Evolutionary conservation across 2,329 filamentous ascomycete species (phyloP).

Genomic region (Aspergillus fumigatiaffinis): DNA sequence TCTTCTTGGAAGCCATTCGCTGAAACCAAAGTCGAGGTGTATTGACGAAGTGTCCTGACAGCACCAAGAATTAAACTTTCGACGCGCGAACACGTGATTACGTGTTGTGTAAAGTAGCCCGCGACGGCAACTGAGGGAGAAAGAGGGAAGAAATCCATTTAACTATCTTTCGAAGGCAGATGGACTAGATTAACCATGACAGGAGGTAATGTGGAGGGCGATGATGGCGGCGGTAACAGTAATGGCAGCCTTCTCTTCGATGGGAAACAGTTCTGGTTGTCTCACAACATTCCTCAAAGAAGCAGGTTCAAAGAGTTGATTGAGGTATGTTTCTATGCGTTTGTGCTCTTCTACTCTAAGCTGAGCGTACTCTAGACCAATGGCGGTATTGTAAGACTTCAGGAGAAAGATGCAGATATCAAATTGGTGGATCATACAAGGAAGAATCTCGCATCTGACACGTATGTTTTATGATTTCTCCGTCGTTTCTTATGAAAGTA

Average conservation of each 20-base stretch:
- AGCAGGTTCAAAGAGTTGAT: constrained; percentile 47
- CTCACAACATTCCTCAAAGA: constrained; percentile 51
- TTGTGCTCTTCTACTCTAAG: neutral
- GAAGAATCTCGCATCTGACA: constrained; percentile 47
- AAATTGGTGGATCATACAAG: constrained; percentile 56
- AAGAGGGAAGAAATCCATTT: neutral
- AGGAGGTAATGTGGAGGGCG: neutral
- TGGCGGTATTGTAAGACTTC: constrained; percentile 51
- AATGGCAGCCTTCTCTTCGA: constrained; percentile 43
- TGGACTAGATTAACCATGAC: neutral
- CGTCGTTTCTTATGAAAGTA: neutral
- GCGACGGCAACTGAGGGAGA: neutral
- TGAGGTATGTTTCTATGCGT: constrained; percentile 25
- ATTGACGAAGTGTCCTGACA: neutral
- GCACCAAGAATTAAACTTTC: neutral
- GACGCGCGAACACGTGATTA: constrained; percentile 23
- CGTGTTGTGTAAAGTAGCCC: constrained; percentile 12
- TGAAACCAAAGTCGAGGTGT: neutral
- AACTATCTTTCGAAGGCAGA: neutral
- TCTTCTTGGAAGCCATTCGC: neutral
- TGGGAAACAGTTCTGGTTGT: constrained; percentile 56
- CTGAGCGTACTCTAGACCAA: constrained; percentile 38
- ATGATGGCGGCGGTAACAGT: neutral
- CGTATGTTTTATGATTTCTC: constrained; percentile 31
- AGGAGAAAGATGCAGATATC: constrained; percentile 56